Evolutionary conservation across 306 rosid genomes (phyloP).

Genomic region (Cicer cuneatum): DNA sequence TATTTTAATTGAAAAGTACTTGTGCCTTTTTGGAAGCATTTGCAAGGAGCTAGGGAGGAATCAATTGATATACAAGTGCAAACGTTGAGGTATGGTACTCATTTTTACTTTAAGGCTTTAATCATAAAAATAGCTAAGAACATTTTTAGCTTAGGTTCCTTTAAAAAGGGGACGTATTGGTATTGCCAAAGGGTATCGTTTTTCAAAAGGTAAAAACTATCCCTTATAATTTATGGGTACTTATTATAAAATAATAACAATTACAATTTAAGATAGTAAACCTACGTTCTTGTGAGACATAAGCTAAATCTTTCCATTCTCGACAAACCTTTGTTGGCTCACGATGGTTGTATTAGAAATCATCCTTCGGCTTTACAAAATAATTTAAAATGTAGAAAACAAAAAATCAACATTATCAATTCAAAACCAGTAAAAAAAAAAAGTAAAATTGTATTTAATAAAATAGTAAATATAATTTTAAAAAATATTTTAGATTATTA

Average conservation of each 20-base stretch:
- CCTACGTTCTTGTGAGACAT: no score
- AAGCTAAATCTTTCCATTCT: no score
- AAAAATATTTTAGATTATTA: no score
- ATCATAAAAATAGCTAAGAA: constrained; percentile 42
- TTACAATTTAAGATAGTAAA: background rate
- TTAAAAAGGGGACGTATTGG: constrained; percentile 25
- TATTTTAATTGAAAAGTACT: constrained; percentile 19
- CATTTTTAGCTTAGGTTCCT: constrained; percentile 44
- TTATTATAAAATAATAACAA: background rate
- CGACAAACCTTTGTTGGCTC: no score
- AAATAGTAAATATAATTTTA: no score
- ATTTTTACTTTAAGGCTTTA: constrained; percentile 45
- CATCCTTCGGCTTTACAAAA: no score
- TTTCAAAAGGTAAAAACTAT: constrained; percentile 20
- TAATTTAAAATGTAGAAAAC: no score
- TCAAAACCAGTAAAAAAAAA: no score
- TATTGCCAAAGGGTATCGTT: constrained; percentile 39
- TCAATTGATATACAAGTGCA: constrained; percentile 17
- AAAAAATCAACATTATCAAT: no score
- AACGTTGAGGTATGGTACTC: constrained; percentile 28
- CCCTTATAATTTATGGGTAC: background rate
- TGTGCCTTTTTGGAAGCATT: constrained; percentile 14
- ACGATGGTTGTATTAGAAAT: no score
- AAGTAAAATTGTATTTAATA: no score
- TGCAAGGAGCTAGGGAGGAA: constrained; percentile 33